Base-by-base conservation (phyloP, 1,139 yeast genomes). In the Dujonia santamariae region DNA sequence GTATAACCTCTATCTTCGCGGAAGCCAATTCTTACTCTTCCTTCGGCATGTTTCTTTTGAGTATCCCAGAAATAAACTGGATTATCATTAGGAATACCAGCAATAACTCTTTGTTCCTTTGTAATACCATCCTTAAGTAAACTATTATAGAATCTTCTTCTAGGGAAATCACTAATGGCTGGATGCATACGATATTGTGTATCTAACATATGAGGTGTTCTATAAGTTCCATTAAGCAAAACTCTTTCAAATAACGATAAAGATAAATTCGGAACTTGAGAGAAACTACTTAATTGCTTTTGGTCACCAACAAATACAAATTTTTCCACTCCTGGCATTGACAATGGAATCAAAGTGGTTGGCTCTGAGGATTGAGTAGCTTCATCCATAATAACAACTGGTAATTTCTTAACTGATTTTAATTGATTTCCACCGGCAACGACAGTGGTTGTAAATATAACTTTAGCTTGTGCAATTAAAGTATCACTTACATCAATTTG, bases 141-240 rank as follows among this genome's bases (percentile, higher is more conserved):
- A 11, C 75, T 75, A 19, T 66, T 63, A 50, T 81, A 81, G 40
- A 81, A 80, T 38, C 61, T 63, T 32, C 54, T 60, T 43, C 84
- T 63, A 6, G 88, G 81, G 53, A 94, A 94, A 36, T 50, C 58
- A 14, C 97, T 85, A 34, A 94, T 94, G 9, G 72, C 79, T 0
- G 98, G 97, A 57, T 94, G 96, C 98, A 94, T 94, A 60, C 88
- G 72, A 50, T 81, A 81, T 50, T 81, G 88, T 1, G 80, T 76
- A 47, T 81, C 79, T 53, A 81, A 68, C 86, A 81, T 78, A 44
- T 75, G 79, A 3, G 84, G 82, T 11, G 67, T 64, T 29, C 63
- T 60, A 46, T 78, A 79, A 1, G 82, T 64, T 2, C 78, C 80
- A 52, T 78, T 78, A 26, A 64, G 53, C 30, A 78, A 51, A 0